Base-by-base conservation (phyloP, 345 rosid species). In the Murraya paniculata region DNA sequence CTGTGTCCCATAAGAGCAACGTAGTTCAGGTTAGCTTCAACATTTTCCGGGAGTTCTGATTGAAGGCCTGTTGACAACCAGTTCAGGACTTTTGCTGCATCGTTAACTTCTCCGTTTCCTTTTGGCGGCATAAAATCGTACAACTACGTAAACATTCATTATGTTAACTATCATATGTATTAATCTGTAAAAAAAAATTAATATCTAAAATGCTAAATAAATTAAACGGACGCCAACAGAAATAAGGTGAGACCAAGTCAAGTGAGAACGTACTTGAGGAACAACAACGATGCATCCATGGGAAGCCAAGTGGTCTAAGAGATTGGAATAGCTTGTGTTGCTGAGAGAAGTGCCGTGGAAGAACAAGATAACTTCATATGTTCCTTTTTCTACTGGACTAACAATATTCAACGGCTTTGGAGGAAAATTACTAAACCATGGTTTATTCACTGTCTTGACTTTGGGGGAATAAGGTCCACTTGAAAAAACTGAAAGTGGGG, bases 251-350 rank as follows among this genome's bases (percentile, higher is more conserved):
- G 45, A 9, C 9, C 45, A 7, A 39, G 13, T 7, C 11, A 9
- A 38, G 41, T 38, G 41, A 7, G 11, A 0, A 38, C 9, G 53
- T 79, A 84, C 91, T 86, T 78, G 91, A 48, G 89, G 91, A 72
- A 89, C 84, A 11, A 86, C 87, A 38, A 88, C 24, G 25, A 86
- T 84, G 80, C 77, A 86, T 21, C 89, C 91, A 68, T 88, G 82
- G 21, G 88, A 88, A 67, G 88, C 69, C 9, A 86, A 71, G 72
- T 66, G 84, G 1, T 64, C 33, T 9, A 85, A 74, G 65, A 88
- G 82, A n/a, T 75, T 60, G 27, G 83, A 55, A 66, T 86, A 88
- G 81, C 60, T 74, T 50, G 53, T 9, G 76, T 79, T 86, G 2
- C 2, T 9, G 27, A 83, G 53, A 55, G 11, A 74, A 55, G 79